phyloP scores from a whole-genome alignment of 1,284 basidiomycete species.

The Cerioporus squamosus region DNA sequence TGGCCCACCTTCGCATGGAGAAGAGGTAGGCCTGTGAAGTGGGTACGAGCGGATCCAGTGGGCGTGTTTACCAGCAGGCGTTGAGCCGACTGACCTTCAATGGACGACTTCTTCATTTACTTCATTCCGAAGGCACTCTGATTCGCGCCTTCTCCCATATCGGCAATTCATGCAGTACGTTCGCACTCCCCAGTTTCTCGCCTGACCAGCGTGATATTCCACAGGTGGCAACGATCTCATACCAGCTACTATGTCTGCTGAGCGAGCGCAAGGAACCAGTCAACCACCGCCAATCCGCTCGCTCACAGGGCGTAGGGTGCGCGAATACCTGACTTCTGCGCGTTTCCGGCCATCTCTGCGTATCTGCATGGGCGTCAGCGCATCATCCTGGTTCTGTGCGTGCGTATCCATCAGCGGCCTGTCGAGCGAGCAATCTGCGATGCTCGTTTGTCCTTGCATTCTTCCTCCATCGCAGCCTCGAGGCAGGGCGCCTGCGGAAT shows the following conservation, averaged over 20 bases:
- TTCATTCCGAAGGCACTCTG: conserved; percentile 3
- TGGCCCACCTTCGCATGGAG: neutral
- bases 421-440: conserved; percentile 4
- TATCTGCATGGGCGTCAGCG: conserved; percentile 3
- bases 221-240: neutral
- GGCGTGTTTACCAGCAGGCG: conserved; percentile 6
- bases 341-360: neutral
- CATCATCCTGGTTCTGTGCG: neutral
- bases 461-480: conserved; percentile 3
- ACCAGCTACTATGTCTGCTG: neutral
- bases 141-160: conserved; percentile 6
- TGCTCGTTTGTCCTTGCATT: conserved; percentile 10
- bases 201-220: conserved; percentile 6
- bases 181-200: neutral
- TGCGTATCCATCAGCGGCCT: conserved; percentile 6
- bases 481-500: conserved; percentile 3
- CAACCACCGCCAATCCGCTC: neutral
- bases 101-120: conserved; percentile 4
- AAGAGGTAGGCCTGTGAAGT: conserved; percentile 2
- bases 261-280: no score
- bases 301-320: conserved; percentile 7
- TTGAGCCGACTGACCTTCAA: neutral
- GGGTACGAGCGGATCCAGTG: neutral
- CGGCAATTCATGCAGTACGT: conserved; percentile 5
- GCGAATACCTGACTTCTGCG: neutral